Evolutionary conservation across 495 filamentous ascomycete genomes (phyloP), one percentile per base, ranked within the genome.

Genomic region (Tuber aestivum): DNA sequence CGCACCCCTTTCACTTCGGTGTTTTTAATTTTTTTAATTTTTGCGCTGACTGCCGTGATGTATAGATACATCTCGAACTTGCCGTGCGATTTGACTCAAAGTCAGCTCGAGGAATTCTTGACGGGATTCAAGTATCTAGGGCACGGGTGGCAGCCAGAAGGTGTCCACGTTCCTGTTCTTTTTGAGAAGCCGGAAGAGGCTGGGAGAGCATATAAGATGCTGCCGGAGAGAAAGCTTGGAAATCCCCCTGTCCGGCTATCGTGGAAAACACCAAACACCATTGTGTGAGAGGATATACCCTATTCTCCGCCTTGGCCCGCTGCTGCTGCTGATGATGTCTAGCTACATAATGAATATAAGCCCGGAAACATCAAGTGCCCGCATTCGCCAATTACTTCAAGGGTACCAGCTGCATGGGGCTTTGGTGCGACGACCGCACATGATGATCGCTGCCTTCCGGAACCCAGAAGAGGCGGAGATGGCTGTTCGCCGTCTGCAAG

Each of bases 391-490:
- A 16, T 65, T 65, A 65, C 56, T 65, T 65, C 56, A 18, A n/a
- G 56, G 10, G 23, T 65, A 65, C 32, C 56, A 27, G 56, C 56
- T 65, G 9, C 32, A 18, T 65, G 56, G 56, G 56, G 18, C 16
- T 65, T 65, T 65, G 27, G 56, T 65, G 56, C 56, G 56, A 14
- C 56, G 56, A 32, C 56, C 56, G 56, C 56, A 65, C 27, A 65
- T 65, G 56, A 32, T 65, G 56, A 65, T 65, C 12, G 56, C 27
- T 65, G 56, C 56, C 56, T 65, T 65, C 56, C 56, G 10, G 56
- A n/a, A 65, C 56, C 56, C 56, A 6, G 56, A 32, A 18, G 56
- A 65, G 56, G 56, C 56, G 56, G 56, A 65, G 23, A 65, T 65
- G 16, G 56, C 56, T 32, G 56, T 65, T 65, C 16, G 3, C 27